Percentiles rank a stretch among this genome's conserved stretches.
These are phyloP conservation scores for Henckelia pumila DNA, from an alignment of 257 asterid species.

Conservation along the genomic window DNA sequence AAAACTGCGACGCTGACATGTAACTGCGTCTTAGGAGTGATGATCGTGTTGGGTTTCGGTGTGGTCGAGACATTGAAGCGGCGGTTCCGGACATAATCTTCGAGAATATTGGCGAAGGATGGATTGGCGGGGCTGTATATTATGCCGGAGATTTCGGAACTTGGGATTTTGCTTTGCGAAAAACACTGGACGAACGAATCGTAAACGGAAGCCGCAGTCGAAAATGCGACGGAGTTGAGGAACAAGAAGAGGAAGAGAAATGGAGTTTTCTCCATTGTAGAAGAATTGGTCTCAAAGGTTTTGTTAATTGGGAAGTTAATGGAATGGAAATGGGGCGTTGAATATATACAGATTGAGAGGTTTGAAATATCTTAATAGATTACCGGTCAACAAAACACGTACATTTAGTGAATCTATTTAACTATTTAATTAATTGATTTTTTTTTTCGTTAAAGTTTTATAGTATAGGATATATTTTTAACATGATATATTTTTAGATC, in stretches of 20 bases:
- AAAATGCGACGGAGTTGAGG: neutral
- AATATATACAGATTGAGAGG: too few species aligned
- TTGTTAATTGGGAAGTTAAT: too few species aligned
- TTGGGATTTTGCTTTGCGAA: conserved; percentile 24
- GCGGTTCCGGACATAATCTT: conserved; percentile 45
- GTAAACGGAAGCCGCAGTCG: conserved; percentile 23
- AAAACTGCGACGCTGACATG: conserved; percentile 45
- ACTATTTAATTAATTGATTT: too few species aligned
- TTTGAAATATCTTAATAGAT: too few species aligned
- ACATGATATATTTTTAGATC: too few species aligned
- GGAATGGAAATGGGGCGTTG: too few species aligned
- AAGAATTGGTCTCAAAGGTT: neutral
- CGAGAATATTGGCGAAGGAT: conserved; percentile 32
- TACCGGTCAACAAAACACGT: too few species aligned
- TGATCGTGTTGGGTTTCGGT: conserved; percentile 35
- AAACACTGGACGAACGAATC: conserved; percentile 34
- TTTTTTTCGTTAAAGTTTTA: too few species aligned
- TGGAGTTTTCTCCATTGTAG: conserved; percentile 14
- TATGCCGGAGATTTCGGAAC: conserved; percentile 26
- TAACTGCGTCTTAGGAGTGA: conserved; percentile 40
- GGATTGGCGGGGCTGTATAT: conserved; percentile 40
- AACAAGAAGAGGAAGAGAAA: conserved; percentile 10
- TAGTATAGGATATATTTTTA: too few species aligned
- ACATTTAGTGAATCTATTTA: too few species aligned
- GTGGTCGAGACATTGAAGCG: conserved; percentile 51